Evolutionary conservation across 306 rosid species (phyloP).

Genomic region (Fragaria vesca): DNA sequence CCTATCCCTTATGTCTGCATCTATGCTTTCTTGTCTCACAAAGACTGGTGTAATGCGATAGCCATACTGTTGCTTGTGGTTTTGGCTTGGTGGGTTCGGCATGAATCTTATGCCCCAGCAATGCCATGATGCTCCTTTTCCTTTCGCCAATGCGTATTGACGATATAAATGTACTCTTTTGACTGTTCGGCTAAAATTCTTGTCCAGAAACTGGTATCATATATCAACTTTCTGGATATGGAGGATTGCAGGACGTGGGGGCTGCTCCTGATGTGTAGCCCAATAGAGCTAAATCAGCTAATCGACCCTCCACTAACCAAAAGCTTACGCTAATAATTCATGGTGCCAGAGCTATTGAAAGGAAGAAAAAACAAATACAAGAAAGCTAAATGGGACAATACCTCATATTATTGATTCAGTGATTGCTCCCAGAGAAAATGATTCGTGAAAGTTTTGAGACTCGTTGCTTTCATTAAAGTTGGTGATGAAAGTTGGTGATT

Average conservation of each 20-base stretch:
- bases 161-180: not conserved
- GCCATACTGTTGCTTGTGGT: not conserved
- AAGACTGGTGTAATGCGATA: not conserved
- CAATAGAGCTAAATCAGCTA: not conserved
- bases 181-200: not conserved
- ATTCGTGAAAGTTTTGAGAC: not conserved
- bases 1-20: not conserved
- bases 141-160: not conserved
- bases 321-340: conserved; percentile 1
- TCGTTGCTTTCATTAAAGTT: not conserved
- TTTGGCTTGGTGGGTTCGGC: not conserved
- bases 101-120: not conserved
- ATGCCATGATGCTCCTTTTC: not conserved
- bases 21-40: not conserved
- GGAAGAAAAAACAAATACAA: not conserved
- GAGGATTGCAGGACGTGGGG: not conserved
- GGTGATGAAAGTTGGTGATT: no score
- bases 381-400: not conserved
- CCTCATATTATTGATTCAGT: conserved; percentile 13
- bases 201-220: conserved; percentile 6
- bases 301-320: conserved; percentile 3
- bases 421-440: not conserved
- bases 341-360: conserved; percentile 1
- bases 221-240: not conserved
- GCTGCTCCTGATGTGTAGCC: not conserved